A percentile compares a stretch with the other conserved stretches of the same genome.
phyloP scores from a whole-genome alignment of 2,329 filamentous ascomycete species.

The Grosmannia clavigera region DNA sequence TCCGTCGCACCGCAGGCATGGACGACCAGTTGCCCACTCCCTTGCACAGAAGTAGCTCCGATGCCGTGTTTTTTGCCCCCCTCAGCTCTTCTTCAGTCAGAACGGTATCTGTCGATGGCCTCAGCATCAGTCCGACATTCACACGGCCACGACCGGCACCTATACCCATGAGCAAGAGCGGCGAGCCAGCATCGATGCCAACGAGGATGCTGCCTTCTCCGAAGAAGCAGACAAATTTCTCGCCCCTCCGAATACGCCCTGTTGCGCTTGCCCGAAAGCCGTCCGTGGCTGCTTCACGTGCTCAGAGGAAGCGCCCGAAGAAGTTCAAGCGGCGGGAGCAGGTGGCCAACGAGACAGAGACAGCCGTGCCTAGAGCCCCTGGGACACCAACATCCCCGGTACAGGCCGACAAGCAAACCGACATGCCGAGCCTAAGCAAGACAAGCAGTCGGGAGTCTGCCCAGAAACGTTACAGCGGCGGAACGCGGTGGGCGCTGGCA shows the following conservation, averaged over 20 bases:
- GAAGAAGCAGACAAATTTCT: slow-evolving; percentile 3
- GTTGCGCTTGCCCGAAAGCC: slow-evolving; percentile 15
- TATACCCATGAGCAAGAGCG: background rate
- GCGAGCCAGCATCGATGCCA: background rate
- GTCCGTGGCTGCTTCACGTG: slow-evolving; percentile 17
- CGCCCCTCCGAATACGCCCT: slow-evolving; percentile 9
- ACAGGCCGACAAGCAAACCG: background rate
- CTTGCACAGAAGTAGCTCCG: background rate
- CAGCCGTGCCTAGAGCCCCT: background rate
- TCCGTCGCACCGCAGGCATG: background rate
- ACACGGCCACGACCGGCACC: slow-evolving; percentile 8
- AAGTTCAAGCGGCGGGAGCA: slow-evolving; percentile 15
- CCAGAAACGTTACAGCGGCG: slow-evolving; percentile 17
- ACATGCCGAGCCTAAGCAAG: background rate
- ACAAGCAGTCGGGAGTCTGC: background rate
- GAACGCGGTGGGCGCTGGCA: slow-evolving; percentile 38
- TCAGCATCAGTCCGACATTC: slow-evolving; percentile 4
- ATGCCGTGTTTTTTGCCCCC: background rate
- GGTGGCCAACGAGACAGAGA: slow-evolving; percentile 2
- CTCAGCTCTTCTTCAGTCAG: background rate
- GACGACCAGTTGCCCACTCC: background rate
- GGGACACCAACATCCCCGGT: slow-evolving; percentile 1
- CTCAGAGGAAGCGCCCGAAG: slow-evolving; percentile 30
- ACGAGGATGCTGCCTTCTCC: background rate
- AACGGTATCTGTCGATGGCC: background rate